Base-by-base conservation (phyloP, 805 yeast genomes). In the Cyberlindnera maclurae region DNA sequence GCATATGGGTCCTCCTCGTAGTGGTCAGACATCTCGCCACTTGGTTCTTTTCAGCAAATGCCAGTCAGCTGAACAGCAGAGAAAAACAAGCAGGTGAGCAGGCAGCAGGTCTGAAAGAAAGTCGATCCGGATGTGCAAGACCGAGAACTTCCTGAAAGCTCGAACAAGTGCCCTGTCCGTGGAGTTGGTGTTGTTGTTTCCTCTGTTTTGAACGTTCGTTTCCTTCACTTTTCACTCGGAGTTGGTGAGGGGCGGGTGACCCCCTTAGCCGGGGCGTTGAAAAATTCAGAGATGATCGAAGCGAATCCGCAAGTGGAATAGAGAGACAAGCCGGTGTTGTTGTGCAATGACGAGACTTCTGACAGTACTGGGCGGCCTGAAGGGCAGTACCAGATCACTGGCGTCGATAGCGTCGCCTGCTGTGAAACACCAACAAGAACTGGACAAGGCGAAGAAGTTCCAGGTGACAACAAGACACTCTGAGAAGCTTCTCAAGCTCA, bases 1-100 rank as follows among this genome's bases (percentile, higher is more conserved):
- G 75, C 77, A 61, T 85, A 83, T 36, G 80, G 83, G 61, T 82
- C 89, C 32, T 68, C 72, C 22, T 59, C 60, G 24, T 20, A 20
- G 5, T 26, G 20, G 20, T 24, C 36, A 15, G 29, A n/a, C 24
- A 20, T 31, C 34, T 55, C 59, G 47, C 62, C 24, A 20, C 24
- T 20, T 20, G 24, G 5, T 20, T 20, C 24, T 20, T 20, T 20
- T 20, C 24, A 20, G 24, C 24, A 8, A 8, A 20, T 20, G 24
- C n/a, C 24, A 20, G 8, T 20, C 8, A 20, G 24, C 24, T 5
- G 24, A 8, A 5, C 5, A 20, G 24, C 24, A 20, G 24, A 20
- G 24, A 20, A 20, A 20, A 20, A 20, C 24, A 20, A 20, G 8
- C 24, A 20, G n/a, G 24, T 20, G 24, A 8, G 24, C 8, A 20